Percentiles rank a stretch among this genome's conserved stretches.
Conservation (phyloP, 2,329 filamentous ascomycete species). For the Acephala macrosclerotiorum region DNA sequence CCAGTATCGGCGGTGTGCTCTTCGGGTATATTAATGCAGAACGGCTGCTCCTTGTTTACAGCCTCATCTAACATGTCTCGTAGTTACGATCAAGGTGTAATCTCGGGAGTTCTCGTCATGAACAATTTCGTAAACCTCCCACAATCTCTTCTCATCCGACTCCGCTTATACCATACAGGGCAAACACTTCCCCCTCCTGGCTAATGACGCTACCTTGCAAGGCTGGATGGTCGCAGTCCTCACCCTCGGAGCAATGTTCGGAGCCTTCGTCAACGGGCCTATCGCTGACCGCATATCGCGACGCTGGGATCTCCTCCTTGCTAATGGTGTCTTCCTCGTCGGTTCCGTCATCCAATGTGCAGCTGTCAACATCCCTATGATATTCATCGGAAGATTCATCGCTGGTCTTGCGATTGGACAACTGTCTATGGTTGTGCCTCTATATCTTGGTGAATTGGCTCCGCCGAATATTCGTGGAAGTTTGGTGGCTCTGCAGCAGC, state of each 20-base stretch:
- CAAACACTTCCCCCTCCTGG: conserved; percentile 51
- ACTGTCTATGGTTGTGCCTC: conserved; percentile 25
- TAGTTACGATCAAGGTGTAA: conserved; percentile 77
- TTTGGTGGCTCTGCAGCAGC: conserved; percentile 67
- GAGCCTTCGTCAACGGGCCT: conserved; percentile 71
- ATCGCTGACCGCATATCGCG: conserved; percentile 72
- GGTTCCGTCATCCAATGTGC: conserved; percentile 73
- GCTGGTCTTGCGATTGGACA: conserved; percentile 62
- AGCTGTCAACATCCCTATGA: conserved; percentile 60
- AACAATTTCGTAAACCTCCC: conserved; percentile 50
- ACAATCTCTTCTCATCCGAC: conserved; percentile 25
- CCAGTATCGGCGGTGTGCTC: conserved; percentile 57
- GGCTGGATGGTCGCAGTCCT: conserved; percentile 28
- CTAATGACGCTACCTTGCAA: conserved; percentile 45
- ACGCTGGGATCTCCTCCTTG: conserved; percentile 72
- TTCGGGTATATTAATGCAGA: conserved; percentile 12
- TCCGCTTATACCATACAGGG: conserved; percentile 35
- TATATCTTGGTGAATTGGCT: conserved; percentile 41
- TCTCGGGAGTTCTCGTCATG: conserved; percentile 69
- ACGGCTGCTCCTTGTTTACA: not conserved
- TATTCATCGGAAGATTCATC: conserved; percentile 62
- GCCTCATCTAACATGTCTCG: conserved; percentile 20
- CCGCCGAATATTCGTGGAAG: conserved; percentile 69
- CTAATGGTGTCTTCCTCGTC: conserved; percentile 69
- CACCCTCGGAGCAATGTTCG: conserved; percentile 61